Percentiles rank a stretch among this genome's conserved stretches.
Conservation (phyloP, 352 stramenopile species). For the Saprolegnia parasitica region DNA sequence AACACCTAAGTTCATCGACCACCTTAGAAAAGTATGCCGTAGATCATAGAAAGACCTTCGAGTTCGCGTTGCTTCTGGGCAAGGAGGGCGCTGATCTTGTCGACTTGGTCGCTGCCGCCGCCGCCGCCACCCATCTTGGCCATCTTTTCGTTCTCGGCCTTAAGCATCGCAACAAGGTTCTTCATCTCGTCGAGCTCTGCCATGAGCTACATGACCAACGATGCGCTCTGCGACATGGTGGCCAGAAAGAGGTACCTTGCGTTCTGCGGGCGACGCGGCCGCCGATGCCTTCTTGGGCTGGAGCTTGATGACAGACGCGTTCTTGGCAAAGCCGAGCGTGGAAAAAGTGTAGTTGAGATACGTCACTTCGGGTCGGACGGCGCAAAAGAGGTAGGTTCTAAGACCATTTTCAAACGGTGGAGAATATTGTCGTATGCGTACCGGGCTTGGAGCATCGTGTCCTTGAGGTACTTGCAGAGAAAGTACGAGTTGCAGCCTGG, state of each 20-base stretch:
- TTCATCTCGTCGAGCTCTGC: constrained; percentile 93
- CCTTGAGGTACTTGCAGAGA: constrained; percentile 94
- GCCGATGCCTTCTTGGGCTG: constrained; percentile 92
- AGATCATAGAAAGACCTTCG: constrained; percentile 32
- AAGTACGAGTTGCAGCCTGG: constrained; percentile 94
- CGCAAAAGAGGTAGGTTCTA: constrained; percentile 91
- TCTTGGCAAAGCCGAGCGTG: constrained; percentile 93
- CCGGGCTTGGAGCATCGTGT: constrained; percentile 90
- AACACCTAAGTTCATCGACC: constrained; percentile 29
- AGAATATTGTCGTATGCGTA: background rate
- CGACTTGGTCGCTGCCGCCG: constrained; percentile 37
- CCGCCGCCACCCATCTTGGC: constrained; percentile 43
- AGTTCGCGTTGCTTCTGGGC: constrained; percentile 69
- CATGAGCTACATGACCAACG: constrained; percentile 58
- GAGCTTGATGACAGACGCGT: constrained; percentile 92
- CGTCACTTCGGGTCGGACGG: constrained; percentile 90
- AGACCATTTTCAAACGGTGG: background rate
- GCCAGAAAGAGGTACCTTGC: constrained; percentile 41
- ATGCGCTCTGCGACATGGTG: background rate
- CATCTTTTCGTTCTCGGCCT: constrained; percentile 78
- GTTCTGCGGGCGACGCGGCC: constrained; percentile 84
- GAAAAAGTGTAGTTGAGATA: constrained; percentile 92
- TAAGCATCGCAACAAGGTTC: constrained; percentile 72
- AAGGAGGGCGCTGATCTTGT: constrained; percentile 60
- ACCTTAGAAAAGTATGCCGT: background rate